Conservation (phyloP, 495 filamentous ascomycete species). For the Elasticomyces elasticus region DNA sequence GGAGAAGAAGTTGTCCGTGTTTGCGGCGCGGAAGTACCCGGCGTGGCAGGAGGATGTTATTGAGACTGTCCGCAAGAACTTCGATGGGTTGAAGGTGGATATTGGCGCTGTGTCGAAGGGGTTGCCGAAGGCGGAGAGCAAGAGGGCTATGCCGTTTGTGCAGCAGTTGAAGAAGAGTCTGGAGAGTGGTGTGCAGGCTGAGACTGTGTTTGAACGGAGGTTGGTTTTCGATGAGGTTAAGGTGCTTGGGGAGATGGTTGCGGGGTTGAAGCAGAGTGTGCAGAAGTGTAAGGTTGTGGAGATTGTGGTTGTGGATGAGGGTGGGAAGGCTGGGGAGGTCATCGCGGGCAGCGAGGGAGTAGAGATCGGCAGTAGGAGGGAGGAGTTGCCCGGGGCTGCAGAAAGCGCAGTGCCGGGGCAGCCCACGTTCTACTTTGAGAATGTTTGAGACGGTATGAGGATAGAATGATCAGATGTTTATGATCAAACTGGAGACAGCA, state of each 20-base stretch:
- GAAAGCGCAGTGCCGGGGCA: conserved; percentile 28
- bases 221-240: conserved; percentile 76
- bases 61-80: conserved; percentile 61
- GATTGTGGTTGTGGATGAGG: conserved; percentile 34
- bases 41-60: conserved; percentile 89
- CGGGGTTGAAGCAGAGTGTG: conserved; percentile 32
- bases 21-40: conserved; percentile 64
- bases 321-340: conserved; percentile 26
- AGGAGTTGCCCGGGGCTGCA: conserved; percentile 22
- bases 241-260: conserved; percentile 39
- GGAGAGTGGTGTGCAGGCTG: conserved; percentile 42
- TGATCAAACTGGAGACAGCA: too few relatives aligned
- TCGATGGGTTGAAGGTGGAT: conserved; percentile 49
- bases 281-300: conserved; percentile 31
- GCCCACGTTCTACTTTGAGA: conserved; percentile 30
- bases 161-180: conserved; percentile 77
- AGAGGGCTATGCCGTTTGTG: conserved; percentile 97
- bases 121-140: conserved; percentile 66
- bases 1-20: conserved; percentile 86
- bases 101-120: conserved; percentile 62
- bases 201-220: conserved; percentile 67
- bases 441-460: conserved; percentile 11
- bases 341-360: conserved; percentile 20
- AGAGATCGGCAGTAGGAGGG: conserved; percentile 18
- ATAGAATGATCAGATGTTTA: neutral